Base-by-base conservation (phyloP, 2,329 filamentous ascomycete species). In the Grosmannia clavigera region DNA sequence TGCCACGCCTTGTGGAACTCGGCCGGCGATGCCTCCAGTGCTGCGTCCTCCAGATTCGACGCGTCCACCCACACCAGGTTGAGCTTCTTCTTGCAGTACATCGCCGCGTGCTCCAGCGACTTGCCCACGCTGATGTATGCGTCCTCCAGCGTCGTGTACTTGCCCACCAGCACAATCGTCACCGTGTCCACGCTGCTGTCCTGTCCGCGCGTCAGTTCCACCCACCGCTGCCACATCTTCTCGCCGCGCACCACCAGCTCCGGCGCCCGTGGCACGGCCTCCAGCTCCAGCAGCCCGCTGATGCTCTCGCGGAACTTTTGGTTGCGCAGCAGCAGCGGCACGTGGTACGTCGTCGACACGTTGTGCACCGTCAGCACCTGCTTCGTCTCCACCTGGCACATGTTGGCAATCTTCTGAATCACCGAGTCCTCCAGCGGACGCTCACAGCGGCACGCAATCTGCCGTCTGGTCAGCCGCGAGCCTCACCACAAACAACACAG, bases 401-500 rank as follows among this genome's bases (percentile, higher is more conserved):
- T 90, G 68, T 84, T 83, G 63, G 92, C 91, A 64, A 99, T 90
- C 76, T 99, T 97, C 64, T 87, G 80, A 57, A 92, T 85, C 1
- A 90, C 92, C 10, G 77, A 75, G 46, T 84, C 78, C 55, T 90
- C 86, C 7, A 97, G 82, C 14, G 86, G 81, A 58, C 81, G 79
- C 68, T 92, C 87, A 72, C 92, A 97, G 58, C 94, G 89, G 71
- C 94, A 97, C 16, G 92, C 94, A 74, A 97, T 94, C 87, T 89
- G 31, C 27, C 16, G 2, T 14, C 35, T 31, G 31, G 53, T 31
- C 33, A 35, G 38, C 38, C 12, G 9, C 5, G 16, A 16, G 3
- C 38, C 16, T 9, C 51, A 27, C 6, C 19, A 1, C 2, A 9
- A n/a, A n/a, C 19, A 11, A 3, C n/a, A 22, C 14, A 31, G 6